phyloP scores from a whole-genome alignment of 2,329 filamentous ascomycete genomes.

The Calonectria henricotiae region DNA sequence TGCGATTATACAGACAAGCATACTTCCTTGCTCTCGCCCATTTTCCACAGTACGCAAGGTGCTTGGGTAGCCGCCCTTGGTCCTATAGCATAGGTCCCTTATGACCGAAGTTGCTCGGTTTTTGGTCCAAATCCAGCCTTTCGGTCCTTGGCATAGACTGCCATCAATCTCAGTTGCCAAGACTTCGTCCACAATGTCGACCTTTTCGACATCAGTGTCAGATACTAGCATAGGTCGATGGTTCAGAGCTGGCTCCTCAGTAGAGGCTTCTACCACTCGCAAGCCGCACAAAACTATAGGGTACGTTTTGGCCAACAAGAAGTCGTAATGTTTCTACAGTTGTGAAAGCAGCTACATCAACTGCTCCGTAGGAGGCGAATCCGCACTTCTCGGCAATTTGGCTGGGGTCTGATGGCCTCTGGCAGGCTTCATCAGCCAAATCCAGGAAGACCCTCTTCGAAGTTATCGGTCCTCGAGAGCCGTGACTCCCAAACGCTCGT shows the following conservation, averaged over 20 bases:
- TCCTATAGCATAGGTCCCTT: constrained; percentile 36
- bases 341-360: constrained; percentile 87
- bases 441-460: constrained; percentile 84
- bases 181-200: constrained; percentile 9
- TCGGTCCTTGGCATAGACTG: constrained; percentile 35
- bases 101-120: constrained; percentile 37
- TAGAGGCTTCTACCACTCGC: constrained; percentile 72
- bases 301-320: constrained; percentile 88
- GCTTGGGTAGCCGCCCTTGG: constrained; percentile 5
- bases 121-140: constrained; percentile 40
- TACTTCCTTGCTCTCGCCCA: constrained; percentile 24
- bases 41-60: constrained; percentile 14
- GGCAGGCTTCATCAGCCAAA: constrained; percentile 73
- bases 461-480: constrained; percentile 55
- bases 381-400: constrained; percentile 81
- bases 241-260: constrained; percentile 56
- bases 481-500: constrained; percentile 75
- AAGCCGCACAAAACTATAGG: constrained; percentile 88
- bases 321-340: constrained; percentile 86
- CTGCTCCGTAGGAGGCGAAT: constrained; percentile 85
- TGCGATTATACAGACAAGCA: constrained; percentile 29
- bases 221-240: not conserved
- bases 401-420: constrained; percentile 77
- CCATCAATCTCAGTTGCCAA: constrained; percentile 36
- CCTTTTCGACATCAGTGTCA: not conserved